phyloP scores from a whole-genome alignment of 441 rosid genomes.

The Biscutella auriculata region DNA sequence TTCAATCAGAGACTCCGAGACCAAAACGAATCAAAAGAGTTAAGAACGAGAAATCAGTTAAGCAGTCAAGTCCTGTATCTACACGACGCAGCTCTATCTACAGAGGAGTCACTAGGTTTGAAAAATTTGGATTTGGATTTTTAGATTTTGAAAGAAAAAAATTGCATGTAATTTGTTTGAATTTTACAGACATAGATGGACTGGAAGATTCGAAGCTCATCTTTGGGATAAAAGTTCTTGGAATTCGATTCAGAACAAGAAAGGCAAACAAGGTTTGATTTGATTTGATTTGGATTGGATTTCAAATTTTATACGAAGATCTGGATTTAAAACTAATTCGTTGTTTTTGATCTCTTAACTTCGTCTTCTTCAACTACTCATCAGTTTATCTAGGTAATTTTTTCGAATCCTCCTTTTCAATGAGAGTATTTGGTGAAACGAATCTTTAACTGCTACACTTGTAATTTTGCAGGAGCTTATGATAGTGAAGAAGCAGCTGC shows the following conservation, averaged over 20 bases:
- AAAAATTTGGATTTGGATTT: too few species aligned
- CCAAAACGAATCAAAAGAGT: conserved; percentile 36
- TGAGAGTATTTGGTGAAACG: conserved; percentile 18
- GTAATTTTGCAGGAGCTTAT: conserved; percentile 57
- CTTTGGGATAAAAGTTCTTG: conserved; percentile 89
- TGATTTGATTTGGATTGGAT: too few species aligned
- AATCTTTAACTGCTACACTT: conserved; percentile 5
- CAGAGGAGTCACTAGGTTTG: conserved; percentile 82
- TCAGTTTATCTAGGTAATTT: conserved; percentile 93
- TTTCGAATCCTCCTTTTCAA: not conserved
- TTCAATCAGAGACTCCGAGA: conserved; percentile 21
- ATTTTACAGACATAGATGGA: conserved; percentile 75
- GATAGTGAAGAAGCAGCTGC: conserved; percentile 93
- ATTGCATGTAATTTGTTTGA: conserved; percentile 48
- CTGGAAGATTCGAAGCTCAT: conserved; percentile 87
- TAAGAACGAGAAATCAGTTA: too few species aligned
- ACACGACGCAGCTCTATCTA: conserved; percentile 72
- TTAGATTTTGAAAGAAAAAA: not conserved
- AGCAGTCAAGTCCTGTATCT: conserved; percentile 19
- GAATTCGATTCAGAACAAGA: conserved; percentile 77
- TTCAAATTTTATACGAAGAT: not conserved
- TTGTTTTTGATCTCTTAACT: conserved; percentile 25
- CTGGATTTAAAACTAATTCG: conserved; percentile 24
- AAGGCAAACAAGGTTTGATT: conserved; percentile 63
- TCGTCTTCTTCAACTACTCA: conserved; percentile 24